Conservation (phyloP, 352 stramenopile species). For the Blastocystis sp. region DNA sequence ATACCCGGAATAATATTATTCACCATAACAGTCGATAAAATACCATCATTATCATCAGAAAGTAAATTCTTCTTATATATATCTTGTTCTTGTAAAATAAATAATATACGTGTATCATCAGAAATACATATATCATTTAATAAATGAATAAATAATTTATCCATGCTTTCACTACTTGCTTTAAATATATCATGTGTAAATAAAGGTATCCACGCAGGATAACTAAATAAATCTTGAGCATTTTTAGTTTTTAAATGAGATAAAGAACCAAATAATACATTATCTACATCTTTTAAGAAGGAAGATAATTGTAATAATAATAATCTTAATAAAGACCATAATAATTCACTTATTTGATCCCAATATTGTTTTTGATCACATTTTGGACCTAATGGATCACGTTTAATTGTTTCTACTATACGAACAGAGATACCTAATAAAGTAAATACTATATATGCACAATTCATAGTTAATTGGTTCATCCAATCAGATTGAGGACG, state of each 20-base stretch:
- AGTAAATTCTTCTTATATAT: too few relatives aligned
- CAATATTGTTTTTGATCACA: not conserved
- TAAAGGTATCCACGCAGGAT: slow-evolving; percentile 6
- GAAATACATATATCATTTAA: not conserved
- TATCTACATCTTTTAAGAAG: slow-evolving; percentile 6
- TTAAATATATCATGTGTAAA: slow-evolving; percentile 1
- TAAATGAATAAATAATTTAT: slow-evolving; percentile 5
- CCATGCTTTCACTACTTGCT: slow-evolving; percentile 17
- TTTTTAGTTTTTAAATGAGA: slow-evolving; percentile 3
- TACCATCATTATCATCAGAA: too few relatives aligned
- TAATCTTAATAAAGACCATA: not conserved
- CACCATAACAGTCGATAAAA: slow-evolving; percentile 4
- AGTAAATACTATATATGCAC: not conserved
- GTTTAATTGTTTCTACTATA: not conserved
- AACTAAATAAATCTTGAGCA: slow-evolving; percentile 12
- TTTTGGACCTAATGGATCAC: not conserved
- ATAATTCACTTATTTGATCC: not conserved
- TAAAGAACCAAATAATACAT: slow-evolving; percentile 5
- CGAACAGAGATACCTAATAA: slow-evolving; percentile 15
- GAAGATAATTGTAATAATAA: slow-evolving; percentile 7
- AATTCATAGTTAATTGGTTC: slow-evolving; percentile 25
- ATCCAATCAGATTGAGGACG: too few relatives aligned
- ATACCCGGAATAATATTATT: not conserved
- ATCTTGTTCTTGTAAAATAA: not conserved
- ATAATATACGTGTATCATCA: not conserved